Evolutionary conservation across 2,329 filamentous ascomycete genomes (phyloP), one percentile per base, ranked within the genome.

Genomic region (Colletotrichum graminicola): DNA sequence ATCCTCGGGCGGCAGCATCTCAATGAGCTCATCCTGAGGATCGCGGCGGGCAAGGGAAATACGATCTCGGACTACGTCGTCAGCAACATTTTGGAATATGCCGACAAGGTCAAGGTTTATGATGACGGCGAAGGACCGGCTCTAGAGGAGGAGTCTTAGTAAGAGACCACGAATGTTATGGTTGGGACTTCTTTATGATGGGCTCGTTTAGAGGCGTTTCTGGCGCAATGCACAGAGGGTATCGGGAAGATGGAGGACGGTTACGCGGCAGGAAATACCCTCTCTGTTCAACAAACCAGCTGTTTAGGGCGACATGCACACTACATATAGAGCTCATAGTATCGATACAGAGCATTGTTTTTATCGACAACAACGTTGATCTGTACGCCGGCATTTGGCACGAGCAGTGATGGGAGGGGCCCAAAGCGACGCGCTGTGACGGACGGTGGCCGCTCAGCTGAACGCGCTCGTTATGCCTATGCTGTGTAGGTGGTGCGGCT

Each of bases 1-100:
- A 99, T 99, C 70, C 86, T 99, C 3, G 96, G 96, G 1, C 86
- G 96, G 39, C 91, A 94, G 75, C 94, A 90, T 41, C 86, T 99
- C 34, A 99, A 99, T 77, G 96, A 99, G 80, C 84, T 98, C 61
- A 92, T 99, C 59, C 82, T 99, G 71, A 88, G 91, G 63, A 92
- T 99, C 12, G 96, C 94, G 0, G 94, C 94, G 0, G 96, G 96
- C 0, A 91, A 90, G 75, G 96, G 96, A 5, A 88, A 95, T 71
- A 86, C 90, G 36, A 95, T 99, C 74, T 85, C 92, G 60, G 90
- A 97, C 73, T 90, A 88, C 57, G 89, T 97, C 29, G 87, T 93
- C 64, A 97, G 94, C 74, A 92, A 93, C 72, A 98, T 99, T 73
- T 83, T 82, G 45, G 88, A 94, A 77, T 98, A 98, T 80, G 91